These are phyloP conservation scores for Phytopythium vexans DNA, from an alignment of 352 stramenopile species.

Conservation along the genomic window DNA sequence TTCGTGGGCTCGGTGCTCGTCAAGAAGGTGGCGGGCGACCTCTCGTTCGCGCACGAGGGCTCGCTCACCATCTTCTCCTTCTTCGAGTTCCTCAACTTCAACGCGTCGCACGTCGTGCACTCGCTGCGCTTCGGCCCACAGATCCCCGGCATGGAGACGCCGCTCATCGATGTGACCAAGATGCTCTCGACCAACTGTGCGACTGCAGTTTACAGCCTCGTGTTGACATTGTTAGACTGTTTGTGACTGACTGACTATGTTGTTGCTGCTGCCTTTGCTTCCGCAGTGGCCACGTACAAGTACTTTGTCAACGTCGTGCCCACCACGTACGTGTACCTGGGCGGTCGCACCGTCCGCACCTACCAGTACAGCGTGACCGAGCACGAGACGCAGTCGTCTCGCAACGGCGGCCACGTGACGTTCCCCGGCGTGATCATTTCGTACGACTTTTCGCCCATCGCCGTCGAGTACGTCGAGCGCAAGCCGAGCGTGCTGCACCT, in stretches of 20 bases:
- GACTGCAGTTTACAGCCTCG: neutral
- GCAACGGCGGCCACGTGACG: conserved; percentile 47
- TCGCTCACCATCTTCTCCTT: conserved; percentile 87
- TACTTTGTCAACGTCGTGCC: conserved; percentile 87
- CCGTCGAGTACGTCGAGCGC: conserved; percentile 84
- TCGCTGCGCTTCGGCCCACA: conserved; percentile 70
- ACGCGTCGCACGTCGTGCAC: conserved; percentile 83
- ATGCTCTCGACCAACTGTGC: conserved; percentile 76
- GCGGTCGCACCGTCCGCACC: conserved; percentile 57
- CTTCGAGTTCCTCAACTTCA: conserved; percentile 88
- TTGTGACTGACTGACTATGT: conserved; percentile 5
- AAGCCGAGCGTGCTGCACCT: conserved; percentile 85
- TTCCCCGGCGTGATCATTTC: conserved; percentile 87
- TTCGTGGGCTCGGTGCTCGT: conserved; percentile 65
- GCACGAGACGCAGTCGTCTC: conserved; percentile 49
- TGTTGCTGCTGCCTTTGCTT: neutral
- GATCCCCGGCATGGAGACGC: conserved; percentile 85
- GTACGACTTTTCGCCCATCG: conserved; percentile 89
- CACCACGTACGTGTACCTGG: conserved; percentile 82
- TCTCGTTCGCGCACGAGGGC: conserved; percentile 84
- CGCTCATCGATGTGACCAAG: conserved; percentile 83
- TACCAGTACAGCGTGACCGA: conserved; percentile 90
- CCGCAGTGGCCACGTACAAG: conserved; percentile 83
- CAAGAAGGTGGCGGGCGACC: conserved; percentile 79
- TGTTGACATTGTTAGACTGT: neutral